Conservation (phyloP, 2,329 filamentous ascomycete species). For the Xylaria polymorpha region DNA sequence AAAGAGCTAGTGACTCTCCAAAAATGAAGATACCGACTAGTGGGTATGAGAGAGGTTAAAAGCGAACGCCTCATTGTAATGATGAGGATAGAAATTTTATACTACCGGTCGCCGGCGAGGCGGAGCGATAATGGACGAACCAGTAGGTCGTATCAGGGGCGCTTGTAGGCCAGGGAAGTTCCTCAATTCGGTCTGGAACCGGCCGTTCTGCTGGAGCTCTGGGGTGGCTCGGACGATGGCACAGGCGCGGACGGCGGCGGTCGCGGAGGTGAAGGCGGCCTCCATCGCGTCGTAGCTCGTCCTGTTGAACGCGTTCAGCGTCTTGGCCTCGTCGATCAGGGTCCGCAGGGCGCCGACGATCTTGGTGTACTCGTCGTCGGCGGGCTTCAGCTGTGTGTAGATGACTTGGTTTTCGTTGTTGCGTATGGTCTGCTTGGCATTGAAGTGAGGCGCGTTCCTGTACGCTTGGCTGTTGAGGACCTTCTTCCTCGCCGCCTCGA, state of each 20-base stretch:
- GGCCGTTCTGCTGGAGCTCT: background rate
- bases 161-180: background rate
- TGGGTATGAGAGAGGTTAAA: too few relatives aligned
- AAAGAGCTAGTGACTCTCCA: too few relatives aligned
- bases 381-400: background rate
- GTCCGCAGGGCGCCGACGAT: background rate
- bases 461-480: background rate
- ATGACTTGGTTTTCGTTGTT: background rate
- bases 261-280: background rate
- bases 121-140: background rate
- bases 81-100: too few relatives aligned
- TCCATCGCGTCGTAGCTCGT: background rate
- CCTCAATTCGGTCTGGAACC: background rate
- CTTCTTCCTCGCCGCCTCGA: background rate
- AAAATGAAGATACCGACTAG: too few relatives aligned
- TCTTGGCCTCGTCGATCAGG: background rate
- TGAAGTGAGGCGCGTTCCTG: background rate
- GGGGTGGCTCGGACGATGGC: background rate
- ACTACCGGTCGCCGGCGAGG: background rate
- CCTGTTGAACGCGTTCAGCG: background rate
- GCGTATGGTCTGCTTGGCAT: background rate
- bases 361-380: constrained; percentile 1
- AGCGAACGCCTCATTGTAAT: too few relatives aligned
- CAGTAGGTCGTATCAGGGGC: constrained; percentile 8
- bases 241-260: background rate